These are phyloP conservation scores for Talaromyces adpressus DNA, from an alignment of 495 filamentous ascomycete species.

Conservation along the genomic window DNA sequence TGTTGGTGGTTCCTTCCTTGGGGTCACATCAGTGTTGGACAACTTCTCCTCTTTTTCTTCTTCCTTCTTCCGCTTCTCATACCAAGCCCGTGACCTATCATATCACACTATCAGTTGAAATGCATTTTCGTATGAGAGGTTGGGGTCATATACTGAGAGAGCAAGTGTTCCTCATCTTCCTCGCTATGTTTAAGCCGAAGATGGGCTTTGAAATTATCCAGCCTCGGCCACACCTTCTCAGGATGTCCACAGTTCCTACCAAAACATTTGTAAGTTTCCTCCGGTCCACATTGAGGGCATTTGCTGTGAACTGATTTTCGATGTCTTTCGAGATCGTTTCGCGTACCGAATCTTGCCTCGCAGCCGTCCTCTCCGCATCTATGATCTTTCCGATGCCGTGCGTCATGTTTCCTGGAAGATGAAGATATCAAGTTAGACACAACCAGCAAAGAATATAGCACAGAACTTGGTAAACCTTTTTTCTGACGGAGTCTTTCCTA, in stretches of 20 bases:
- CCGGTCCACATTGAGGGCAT: constrained; percentile 42
- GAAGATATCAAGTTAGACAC: neutral
- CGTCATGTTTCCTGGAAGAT: constrained; percentile 68
- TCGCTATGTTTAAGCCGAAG: constrained; percentile 68
- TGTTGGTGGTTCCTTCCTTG: neutral
- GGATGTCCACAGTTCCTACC: constrained; percentile 56
- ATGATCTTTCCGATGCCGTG: constrained; percentile 68
- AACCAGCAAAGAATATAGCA: neutral
- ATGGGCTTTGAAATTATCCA: constrained; percentile 90
- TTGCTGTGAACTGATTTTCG: constrained; percentile 60
- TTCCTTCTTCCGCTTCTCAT: constrained; percentile 16
- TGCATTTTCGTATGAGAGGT: neutral
- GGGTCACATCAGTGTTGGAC: too few species aligned
- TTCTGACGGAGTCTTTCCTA: constrained; percentile 3
- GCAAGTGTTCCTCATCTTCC: constrained; percentile 43
- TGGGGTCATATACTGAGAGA: constrained; percentile 40
- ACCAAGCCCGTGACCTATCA: constrained; percentile 34
- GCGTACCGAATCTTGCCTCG: constrained; percentile 67
- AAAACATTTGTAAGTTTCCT: constrained; percentile 61
- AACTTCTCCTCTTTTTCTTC: neutral
- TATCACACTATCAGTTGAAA: constrained; percentile 13
- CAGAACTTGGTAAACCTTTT: neutral
- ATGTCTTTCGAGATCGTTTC: constrained; percentile 73
- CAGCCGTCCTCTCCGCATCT: constrained; percentile 59
- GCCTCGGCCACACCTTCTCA: constrained; percentile 75